Percentiles rank a stretch among this genome's conserved stretches.
These are phyloP conservation scores for Pachysandra terminalis DNA, from an alignment of 164 flowering plant genomes.

Conservation along the genomic window DNA sequence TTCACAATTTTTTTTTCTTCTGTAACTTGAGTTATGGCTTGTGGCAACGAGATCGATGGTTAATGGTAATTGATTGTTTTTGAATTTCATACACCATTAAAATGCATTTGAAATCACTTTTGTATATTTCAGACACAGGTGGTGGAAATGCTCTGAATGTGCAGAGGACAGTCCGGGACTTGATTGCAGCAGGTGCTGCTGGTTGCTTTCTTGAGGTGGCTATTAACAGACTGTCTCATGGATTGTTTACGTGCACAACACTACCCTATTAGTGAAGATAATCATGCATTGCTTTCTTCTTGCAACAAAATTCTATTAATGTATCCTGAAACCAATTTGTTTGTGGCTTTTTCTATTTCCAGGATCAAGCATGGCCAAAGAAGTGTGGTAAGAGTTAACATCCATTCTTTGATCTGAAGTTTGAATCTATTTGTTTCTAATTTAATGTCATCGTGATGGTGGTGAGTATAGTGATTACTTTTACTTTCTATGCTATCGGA, in stretches of 20 bases:
- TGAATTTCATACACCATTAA: not conserved
- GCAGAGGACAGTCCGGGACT: slow-evolving; percentile 25
- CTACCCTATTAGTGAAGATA: no score
- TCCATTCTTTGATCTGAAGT: not conserved
- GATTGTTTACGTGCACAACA: not conserved
- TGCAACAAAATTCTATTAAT: not conserved
- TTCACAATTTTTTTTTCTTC: not conserved
- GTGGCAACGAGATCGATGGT: not conserved
- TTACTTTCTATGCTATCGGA: not conserved
- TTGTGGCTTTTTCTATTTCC: not conserved
- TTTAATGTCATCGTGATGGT: not conserved
- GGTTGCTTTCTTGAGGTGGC: slow-evolving; percentile 34
- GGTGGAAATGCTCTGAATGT: slow-evolving; percentile 35
- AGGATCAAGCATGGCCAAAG: slow-evolving; percentile 40
- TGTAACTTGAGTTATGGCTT: not conserved
- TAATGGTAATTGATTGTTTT: not conserved
- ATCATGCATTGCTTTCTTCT: not conserved
- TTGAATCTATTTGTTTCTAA: not conserved
- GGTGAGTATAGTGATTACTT: not conserved
- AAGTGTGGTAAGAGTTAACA: slow-evolving; percentile 23
- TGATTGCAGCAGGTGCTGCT: slow-evolving; percentile 30
- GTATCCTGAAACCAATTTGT: not conserved
- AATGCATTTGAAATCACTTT: not conserved
- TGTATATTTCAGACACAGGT: slow-evolving; percentile 26
- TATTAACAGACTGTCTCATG: not conserved